Percentiles rank a stretch among this genome's conserved stretches.
Conservation (phyloP, 129 eudicot genomes). For the Deinandra increscens region DNA sequence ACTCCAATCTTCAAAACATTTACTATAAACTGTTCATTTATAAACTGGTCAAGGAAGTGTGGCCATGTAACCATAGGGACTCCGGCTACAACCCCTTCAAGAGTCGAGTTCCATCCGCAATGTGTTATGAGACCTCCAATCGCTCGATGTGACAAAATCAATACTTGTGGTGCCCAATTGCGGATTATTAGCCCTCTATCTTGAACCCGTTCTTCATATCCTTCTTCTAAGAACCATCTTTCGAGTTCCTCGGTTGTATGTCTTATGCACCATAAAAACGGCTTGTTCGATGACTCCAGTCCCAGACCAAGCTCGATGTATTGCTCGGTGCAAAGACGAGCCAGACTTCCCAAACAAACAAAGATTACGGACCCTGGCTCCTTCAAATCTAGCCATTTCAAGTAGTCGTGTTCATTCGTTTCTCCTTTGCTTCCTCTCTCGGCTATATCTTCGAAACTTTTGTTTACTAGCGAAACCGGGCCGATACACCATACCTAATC, state of each 20-base stretch:
- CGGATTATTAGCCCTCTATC: constrained; percentile 54
- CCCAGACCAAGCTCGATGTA: constrained; percentile 48
- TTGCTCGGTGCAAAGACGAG: constrained; percentile 36
- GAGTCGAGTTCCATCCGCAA: constrained; percentile 77
- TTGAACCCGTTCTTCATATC: constrained; percentile 52
- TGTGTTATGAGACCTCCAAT: constrained; percentile 69
- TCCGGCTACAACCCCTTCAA: constrained; percentile 56
- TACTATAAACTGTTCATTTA: constrained; percentile 53
- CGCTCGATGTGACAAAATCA: constrained; percentile 47
- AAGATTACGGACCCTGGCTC: constrained; percentile 43
- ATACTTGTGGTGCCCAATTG: constrained; percentile 76
- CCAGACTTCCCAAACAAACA: constrained; percentile 59
- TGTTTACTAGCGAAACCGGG: constrained; percentile 54
- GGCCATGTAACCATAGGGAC: constrained; percentile 87
- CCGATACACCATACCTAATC: constrained; percentile 49
- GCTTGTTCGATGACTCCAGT: constrained; percentile 38
- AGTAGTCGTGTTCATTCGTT: constrained; percentile 32
- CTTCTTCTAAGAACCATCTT: constrained; percentile 42
- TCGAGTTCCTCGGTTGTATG: constrained; percentile 30
- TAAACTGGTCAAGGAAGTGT: constrained; percentile 55
- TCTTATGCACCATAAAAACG: constrained; percentile 46
- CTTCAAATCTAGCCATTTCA: constrained; percentile 61
- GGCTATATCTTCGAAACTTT: constrained; percentile 24
- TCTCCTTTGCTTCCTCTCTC: constrained; percentile 53
- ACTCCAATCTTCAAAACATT: constrained; percentile 46